A percentile compares a stretch with the other conserved stretches of the same genome.
These are phyloP conservation scores for Aspergillus intermedius DNA, from an alignment of 2,329 filamentous ascomycete species.

Conservation along the genomic window DNA sequence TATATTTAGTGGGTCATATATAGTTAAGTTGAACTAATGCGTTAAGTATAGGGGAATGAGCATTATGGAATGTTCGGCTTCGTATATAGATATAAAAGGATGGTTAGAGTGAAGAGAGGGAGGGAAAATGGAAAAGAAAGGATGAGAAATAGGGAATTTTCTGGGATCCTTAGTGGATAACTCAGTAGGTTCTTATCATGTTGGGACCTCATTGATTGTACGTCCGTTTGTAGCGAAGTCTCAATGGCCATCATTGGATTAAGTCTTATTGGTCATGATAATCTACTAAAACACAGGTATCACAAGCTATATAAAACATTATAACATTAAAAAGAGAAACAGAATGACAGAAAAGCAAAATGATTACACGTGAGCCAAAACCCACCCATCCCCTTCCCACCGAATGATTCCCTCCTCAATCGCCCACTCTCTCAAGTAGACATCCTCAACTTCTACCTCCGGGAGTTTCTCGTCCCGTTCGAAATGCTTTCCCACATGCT, in stretches of 20 bases:
- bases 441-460: constrained; percentile 32
- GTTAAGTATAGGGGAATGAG: too few species aligned
- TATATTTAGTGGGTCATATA: too few species aligned
- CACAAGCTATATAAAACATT: not conserved
- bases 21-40: too few species aligned
- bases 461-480: constrained; percentile 48
- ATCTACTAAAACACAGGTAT: too few species aligned
- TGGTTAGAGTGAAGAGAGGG: not conserved
- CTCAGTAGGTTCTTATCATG: too few species aligned
- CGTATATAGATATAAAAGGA: too few species aligned
- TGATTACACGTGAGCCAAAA: constrained; percentile 13
- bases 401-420: constrained; percentile 27
- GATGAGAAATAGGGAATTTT: constrained; percentile 21
- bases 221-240: too few species aligned
- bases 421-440: constrained; percentile 36
- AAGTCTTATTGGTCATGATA: too few species aligned
- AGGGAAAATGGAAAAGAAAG: not conserved
- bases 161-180: too few species aligned
- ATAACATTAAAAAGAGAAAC: not conserved
- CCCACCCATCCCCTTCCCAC: constrained; percentile 13
- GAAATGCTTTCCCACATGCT: constrained; percentile 77
- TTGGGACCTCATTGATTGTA: too few species aligned
- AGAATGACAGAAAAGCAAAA: constrained; percentile 1
- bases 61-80: too few species aligned
- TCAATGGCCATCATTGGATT: too few species aligned